Evolutionary conservation across 805 yeast genomes (phyloP).

Genomic region (Brettanomyces sp.): DNA sequence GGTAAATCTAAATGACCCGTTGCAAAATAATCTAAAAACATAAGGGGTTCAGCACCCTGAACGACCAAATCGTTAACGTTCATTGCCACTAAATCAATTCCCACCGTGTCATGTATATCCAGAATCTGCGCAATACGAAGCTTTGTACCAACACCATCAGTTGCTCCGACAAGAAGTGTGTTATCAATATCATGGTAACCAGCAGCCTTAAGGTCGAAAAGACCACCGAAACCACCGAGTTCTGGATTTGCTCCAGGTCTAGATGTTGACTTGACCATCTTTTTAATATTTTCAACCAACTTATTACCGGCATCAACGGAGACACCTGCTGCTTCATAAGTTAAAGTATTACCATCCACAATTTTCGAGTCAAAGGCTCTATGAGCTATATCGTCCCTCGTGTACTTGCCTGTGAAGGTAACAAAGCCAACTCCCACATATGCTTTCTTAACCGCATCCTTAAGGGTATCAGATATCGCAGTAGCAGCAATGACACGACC

Average conservation of each 20-base stretch:
- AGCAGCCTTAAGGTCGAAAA: slow-evolving; percentile 81
- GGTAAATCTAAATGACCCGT: slow-evolving; percentile 82
- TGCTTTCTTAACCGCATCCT: slow-evolving; percentile 77
- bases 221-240: slow-evolving; percentile 98
- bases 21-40: slow-evolving; percentile 94
- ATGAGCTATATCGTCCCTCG: slow-evolving; percentile 91
- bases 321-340: slow-evolving; percentile 95
- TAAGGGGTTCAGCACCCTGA: slow-evolving; percentile 97
- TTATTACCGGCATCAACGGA: slow-evolving; percentile 92
- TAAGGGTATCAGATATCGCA: slow-evolving; percentile 67
- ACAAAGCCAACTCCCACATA: slow-evolving; percentile 78
- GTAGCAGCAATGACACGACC: slow-evolving; percentile 97
- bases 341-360: slow-evolving; percentile 36
- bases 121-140: slow-evolving; percentile 87
- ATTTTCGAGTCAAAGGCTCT: slow-evolving; percentile 55
- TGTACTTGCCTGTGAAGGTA: slow-evolving; percentile 64
- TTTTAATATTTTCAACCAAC: slow-evolving; percentile 84
- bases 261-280: slow-evolving; percentile 81
- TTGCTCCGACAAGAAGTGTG: slow-evolving; percentile 88
- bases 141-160: slow-evolving; percentile 99
- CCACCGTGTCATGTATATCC: slow-evolving; percentile 91
- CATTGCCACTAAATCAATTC: slow-evolving; percentile 98
- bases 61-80: slow-evolving; percentile 96
- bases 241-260: slow-evolving; percentile 97
- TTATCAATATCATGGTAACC: slow-evolving; percentile 70